These are phyloP conservation scores for Aphanoascus verrucosus DNA, from an alignment of 2,329 filamentous ascomycete genomes.

Conservation along the genomic window DNA sequence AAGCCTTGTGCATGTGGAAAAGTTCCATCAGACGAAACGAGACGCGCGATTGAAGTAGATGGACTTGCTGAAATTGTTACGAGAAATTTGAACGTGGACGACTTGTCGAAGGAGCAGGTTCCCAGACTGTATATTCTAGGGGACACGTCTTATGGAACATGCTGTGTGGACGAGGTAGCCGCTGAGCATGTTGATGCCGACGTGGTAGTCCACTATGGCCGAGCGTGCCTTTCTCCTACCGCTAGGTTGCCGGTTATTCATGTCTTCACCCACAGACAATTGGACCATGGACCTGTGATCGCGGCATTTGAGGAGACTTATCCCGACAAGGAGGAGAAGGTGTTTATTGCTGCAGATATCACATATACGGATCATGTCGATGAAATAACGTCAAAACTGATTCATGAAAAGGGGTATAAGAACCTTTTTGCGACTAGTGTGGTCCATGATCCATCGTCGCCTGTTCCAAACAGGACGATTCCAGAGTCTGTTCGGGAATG, in stretches of 20 bases:
- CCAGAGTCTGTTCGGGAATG: conserved; percentile 41
- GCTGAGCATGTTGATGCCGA: conserved; percentile 88
- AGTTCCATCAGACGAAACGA: conserved; percentile 10
- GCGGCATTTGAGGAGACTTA: conserved; percentile 60
- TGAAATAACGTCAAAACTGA: conserved; percentile 46
- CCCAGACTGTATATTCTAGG: conserved; percentile 67
- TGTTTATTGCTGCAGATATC: conserved; percentile 80
- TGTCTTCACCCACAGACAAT: conserved; percentile 65
- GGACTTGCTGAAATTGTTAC: conserved; percentile 8
- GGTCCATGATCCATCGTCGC: conserved; percentile 64
- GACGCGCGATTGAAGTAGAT: conserved; percentile 17
- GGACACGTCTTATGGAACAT: conserved; percentile 93
- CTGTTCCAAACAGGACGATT: conserved; percentile 73
- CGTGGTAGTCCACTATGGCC: conserved; percentile 86
- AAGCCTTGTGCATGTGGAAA: conserved; percentile 13
- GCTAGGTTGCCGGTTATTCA: conserved; percentile 79
- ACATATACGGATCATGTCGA: conserved; percentile 69
- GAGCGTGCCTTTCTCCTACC: conserved; percentile 84
- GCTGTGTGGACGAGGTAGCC: conserved; percentile 93
- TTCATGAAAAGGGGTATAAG: conserved; percentile 52
- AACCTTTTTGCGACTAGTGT: conserved; percentile 60
- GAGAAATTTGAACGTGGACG: conserved; percentile 16
- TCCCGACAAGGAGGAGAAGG: conserved; percentile 49
- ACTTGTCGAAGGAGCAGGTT: conserved; percentile 16
- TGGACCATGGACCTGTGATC: conserved; percentile 52